Conservation (phyloP, 352 stramenopile species). For the Aphanomyces astaci region DNA sequence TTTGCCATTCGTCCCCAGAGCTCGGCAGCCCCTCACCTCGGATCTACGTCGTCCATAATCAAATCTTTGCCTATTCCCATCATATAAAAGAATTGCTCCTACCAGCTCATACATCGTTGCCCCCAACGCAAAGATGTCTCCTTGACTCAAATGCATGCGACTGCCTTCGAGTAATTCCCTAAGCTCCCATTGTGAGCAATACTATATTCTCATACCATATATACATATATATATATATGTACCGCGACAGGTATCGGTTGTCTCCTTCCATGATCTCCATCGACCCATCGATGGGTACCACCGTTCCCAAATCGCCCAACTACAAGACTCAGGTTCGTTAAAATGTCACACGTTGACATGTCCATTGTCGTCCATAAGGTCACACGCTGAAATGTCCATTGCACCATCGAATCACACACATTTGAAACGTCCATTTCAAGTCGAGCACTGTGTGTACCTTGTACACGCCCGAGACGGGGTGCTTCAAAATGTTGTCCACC, state of each 20-base stretch:
- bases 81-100: neutral
- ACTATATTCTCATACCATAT: neutral
- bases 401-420: no score
- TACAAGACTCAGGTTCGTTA: conserved; percentile 24
- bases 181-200: neutral
- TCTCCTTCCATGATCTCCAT: conserved; percentile 84
- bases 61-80: no score
- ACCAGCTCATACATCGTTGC: conserved; percentile 78
- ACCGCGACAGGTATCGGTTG: conserved; percentile 80
- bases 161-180: conserved; percentile 75
- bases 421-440: no score
- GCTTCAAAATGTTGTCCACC: conserved; percentile 69
- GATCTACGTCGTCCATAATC: conserved; percentile 19
- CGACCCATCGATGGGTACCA: conserved; percentile 61
- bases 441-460: conserved; percentile 50
- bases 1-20: conserved; percentile 77
- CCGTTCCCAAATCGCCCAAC: conserved; percentile 73
- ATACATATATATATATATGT: conserved; percentile 7
- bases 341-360: no score
- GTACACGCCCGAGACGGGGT: conserved; percentile 47
- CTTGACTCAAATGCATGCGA: conserved; percentile 59
- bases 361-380: no score
- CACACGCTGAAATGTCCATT: no score
- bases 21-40: conserved; percentile 55
- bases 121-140: conserved; percentile 79